Percentiles rank a stretch among this genome's conserved stretches.
phyloP scores from a whole-genome alignment of 805 yeast species.

The Myxozyma mucilagina region DNA sequence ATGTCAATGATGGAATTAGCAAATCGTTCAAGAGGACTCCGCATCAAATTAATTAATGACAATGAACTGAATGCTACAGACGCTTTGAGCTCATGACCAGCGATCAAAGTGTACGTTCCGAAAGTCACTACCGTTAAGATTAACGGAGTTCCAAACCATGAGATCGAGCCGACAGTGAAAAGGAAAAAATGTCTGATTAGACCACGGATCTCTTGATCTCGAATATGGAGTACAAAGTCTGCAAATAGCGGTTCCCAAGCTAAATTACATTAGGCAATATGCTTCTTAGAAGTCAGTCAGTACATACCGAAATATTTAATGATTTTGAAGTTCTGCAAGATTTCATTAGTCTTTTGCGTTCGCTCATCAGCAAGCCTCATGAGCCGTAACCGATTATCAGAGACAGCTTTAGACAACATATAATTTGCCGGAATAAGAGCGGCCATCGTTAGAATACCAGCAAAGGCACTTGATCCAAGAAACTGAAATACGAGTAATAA shows the following conservation, averaged over 20 bases:
- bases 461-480: slow-evolving; percentile 16
- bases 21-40: slow-evolving; percentile 77
- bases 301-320: slow-evolving; percentile 73
- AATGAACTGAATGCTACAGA: slow-evolving; percentile 77
- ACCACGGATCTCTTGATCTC: slow-evolving; percentile 72
- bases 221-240: neutral
- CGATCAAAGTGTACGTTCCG: neutral
- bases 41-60: slow-evolving; percentile 72
- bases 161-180: slow-evolving; percentile 64
- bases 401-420: slow-evolving; percentile 59
- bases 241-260: neutral
- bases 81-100: slow-evolving; percentile 5
- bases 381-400: slow-evolving; percentile 64
- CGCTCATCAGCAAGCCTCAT: slow-evolving; percentile 82
- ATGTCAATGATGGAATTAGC: slow-evolving; percentile 78
- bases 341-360: slow-evolving; percentile 87
- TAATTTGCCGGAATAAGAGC: slow-evolving; percentile 65
- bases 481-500: slow-evolving; percentile 2
- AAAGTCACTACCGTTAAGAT: slow-evolving; percentile 4
- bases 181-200: slow-evolving; percentile 53
- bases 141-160: slow-evolving; percentile 17
- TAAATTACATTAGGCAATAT: neutral
- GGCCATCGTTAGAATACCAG: slow-evolving; percentile 9
- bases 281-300: too few relatives aligned
- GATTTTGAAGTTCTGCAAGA: slow-evolving; percentile 86